phyloP scores from a whole-genome alignment of 148 eudicot genomes.

The Nepenthes mirabilis region DNA sequence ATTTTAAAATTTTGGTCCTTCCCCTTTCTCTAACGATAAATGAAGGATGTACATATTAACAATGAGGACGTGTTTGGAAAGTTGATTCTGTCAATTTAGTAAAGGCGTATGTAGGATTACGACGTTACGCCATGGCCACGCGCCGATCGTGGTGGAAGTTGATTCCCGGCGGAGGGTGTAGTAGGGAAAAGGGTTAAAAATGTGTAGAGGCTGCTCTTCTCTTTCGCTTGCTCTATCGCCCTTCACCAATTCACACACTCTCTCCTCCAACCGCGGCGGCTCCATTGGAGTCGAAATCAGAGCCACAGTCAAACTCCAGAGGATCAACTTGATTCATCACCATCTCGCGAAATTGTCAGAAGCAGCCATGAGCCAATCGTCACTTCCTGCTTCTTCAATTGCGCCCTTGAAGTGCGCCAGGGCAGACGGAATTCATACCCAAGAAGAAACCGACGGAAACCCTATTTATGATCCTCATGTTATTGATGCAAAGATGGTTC shows the following conservation, averaged over 20 bases:
- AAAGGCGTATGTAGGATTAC: no score
- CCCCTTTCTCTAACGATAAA: no score
- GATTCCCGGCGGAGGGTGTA: no score
- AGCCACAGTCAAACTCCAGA: slow-evolving; percentile 1
- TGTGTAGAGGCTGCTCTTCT: slow-evolving; percentile 18
- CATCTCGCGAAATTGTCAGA: no score
- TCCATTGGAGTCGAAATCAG: slow-evolving; percentile 5
- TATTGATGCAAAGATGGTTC: slow-evolving; percentile 38
- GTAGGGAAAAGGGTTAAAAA: not conserved
- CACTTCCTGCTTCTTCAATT: slow-evolving; percentile 9
- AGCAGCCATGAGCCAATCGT: slow-evolving; percentile 15
- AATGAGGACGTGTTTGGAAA: no score
- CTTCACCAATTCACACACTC: slow-evolving; percentile 6
- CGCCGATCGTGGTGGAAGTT: no score
- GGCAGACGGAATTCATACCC: slow-evolving; percentile 13
- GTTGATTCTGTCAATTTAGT: no score
- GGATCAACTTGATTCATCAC: no score
- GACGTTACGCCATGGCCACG: no score
- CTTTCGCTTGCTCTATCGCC: slow-evolving; percentile 6
- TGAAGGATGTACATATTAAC: no score
- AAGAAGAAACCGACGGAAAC: slow-evolving; percentile 10
- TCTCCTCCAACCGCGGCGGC: slow-evolving; percentile 7
- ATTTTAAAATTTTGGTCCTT: no score
- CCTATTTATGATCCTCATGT: slow-evolving; percentile 42
- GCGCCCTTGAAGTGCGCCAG: slow-evolving; percentile 16